Evolutionary conservation across 768 basidiomycete genomes (phyloP).

Genomic region (Dioszegia aurantiaca): DNA sequence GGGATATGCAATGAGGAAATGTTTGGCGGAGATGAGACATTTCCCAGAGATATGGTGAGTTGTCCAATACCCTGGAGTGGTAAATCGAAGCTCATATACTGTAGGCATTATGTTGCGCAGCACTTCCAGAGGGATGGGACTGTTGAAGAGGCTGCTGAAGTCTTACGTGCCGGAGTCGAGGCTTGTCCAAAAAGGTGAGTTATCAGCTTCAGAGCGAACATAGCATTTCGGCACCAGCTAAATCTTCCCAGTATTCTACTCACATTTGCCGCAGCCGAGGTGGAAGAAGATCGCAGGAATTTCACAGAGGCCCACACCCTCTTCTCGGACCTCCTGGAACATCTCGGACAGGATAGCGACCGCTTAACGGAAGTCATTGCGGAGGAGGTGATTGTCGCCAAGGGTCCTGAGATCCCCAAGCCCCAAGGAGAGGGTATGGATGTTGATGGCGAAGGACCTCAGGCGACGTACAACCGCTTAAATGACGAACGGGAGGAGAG

Average conservation of each 20-base stretch:
- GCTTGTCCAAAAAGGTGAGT: conserved; percentile 77
- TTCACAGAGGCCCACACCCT: conserved; percentile 66
- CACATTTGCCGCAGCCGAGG: conserved; percentile 83
- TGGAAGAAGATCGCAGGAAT: conserved; percentile 64
- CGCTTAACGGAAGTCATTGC: conserved; percentile 41
- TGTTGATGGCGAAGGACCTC: conserved; percentile 51
- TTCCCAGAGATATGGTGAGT: conserved; percentile 87
- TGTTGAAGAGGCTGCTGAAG: conserved; percentile 73
- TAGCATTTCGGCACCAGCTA: too few species aligned
- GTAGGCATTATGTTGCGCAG: conserved; percentile 84
- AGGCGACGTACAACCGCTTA: conserved; percentile 49
- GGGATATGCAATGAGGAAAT: conserved; percentile 80
- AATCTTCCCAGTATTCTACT: conserved; percentile 86
- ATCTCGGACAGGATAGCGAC: conserved; percentile 57
- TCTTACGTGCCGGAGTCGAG: conserved; percentile 78
- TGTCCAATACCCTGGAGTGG: too few species aligned
- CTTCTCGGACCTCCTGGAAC: conserved; percentile 70
- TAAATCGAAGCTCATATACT: conserved; percentile 9
- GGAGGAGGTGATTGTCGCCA: conserved; percentile 55
- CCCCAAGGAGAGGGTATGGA: conserved; percentile 18
- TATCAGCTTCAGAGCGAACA: background rate
- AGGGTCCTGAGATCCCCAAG: conserved; percentile 45
- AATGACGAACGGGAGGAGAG: conserved; percentile 46
- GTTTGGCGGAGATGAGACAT: conserved; percentile 85
- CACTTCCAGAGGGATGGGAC: conserved; percentile 75